Base-by-base conservation (phyloP, 1,284 basidiomycete species). In the Ganoderma resinaceum region DNA sequence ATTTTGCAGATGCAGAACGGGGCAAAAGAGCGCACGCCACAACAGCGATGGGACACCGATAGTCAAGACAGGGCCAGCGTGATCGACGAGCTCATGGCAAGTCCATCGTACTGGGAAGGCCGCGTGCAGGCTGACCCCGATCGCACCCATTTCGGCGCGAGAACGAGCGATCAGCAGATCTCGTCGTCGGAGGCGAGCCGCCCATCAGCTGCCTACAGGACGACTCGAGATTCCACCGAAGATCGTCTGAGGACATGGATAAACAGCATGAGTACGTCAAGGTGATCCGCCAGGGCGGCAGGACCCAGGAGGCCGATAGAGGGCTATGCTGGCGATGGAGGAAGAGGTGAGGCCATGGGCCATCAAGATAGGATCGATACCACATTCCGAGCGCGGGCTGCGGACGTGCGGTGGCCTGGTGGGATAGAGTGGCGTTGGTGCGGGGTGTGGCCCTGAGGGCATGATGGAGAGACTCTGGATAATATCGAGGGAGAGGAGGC, bases 351-450 rank as follows among this genome's bases (percentile, higher is more conserved):
- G 43, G 43, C 43, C 7, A n/a, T 20, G 43, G 58, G 37, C 64
- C 61, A 73, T 73, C 72, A 70, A 66, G 72, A 73, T 73, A 63
- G 53, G 61, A 71, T 70, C 72, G 72, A 73, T 73, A 66, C 66
- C 57, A 63, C 46, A 12, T 52, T 55, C 52, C 66, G 61, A 58
- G 29, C 58, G 61, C 37, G 52, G 42, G 57, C 57, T 42, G 37
- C 58, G 42, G 61, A 37, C 35, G 35, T 35, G 37, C 57, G 35
- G 61, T 23, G 43, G 33, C 23, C 58, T 37, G 29, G 4, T 60
- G 58, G 37, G 58, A 60, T 40, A 60, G 58, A 59, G 57, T 46
- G 20, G 18, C 23, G 46, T 18, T 52, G 46, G 11, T 23, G 29
- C 23, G 46, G 5, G 61, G 46, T 38, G 29, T 33, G 31, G 65